Percentiles rank a stretch among this genome's conserved stretches.
phyloP scores from a whole-genome alignment of 139 green algal species.

The Chlorella vulgaris region DNA sequence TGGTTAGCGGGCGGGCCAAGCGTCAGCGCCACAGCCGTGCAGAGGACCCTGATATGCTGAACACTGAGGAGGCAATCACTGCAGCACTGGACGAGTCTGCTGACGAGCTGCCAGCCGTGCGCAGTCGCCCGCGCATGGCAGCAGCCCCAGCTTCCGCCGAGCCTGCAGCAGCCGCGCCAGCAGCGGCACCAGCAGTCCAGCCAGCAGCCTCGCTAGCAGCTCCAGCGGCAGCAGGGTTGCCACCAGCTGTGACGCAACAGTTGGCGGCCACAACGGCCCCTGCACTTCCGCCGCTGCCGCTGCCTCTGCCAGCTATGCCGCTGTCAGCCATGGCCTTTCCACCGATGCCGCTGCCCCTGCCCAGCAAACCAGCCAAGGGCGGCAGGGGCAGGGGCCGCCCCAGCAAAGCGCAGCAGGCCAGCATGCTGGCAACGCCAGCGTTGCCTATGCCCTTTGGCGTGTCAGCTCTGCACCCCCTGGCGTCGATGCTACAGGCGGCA shows the following conservation, averaged over 20 bases:
- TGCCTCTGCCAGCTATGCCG: too few relatives aligned
- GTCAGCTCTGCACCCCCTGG: background rate
- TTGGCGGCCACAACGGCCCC: too few relatives aligned
- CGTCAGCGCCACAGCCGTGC: constrained; percentile 10
- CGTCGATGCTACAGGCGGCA: background rate
- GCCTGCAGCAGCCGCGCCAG: background rate
- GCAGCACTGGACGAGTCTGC: background rate
- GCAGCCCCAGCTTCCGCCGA: too few relatives aligned
- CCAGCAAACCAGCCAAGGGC: too few relatives aligned
- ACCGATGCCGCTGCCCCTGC: too few relatives aligned
- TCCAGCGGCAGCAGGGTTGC: background rate
- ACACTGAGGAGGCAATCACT: constrained; percentile 13
- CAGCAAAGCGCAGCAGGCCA: background rate
- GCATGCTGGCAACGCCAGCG: background rate
- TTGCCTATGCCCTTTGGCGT: background rate
- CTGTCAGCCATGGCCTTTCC: too few relatives aligned
- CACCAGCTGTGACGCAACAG: too few relatives aligned
- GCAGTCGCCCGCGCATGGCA: background rate
- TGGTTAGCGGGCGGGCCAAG: background rate
- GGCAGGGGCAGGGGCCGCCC: too few relatives aligned
- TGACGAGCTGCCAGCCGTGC: background rate
- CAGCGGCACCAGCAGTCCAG: background rate
- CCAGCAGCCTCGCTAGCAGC: background rate
- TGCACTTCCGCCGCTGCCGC: too few relatives aligned
- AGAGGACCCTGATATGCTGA: constrained; percentile 30